phyloP scores from a whole-genome alignment of 306 rosid genomes.

The Cucumis sativus region Cucumber_9930_V3 NC_026655.2:32363501-32364000 shows the following conservation, averaged over 20 bases:
- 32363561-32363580: constrained; percentile 4
- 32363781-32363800: neutral
- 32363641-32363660: neutral
- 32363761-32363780: neutral
- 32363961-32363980: neutral
- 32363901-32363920: neutral
- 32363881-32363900: constrained; percentile 20
- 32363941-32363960: constrained; percentile 54
- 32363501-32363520: constrained; percentile 8
- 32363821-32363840: constrained; percentile 28
- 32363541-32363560: constrained; percentile 13
- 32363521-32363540: constrained; percentile 14
- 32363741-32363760: neutral
- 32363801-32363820: neutral
- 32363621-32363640: neutral
- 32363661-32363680: constrained; percentile 5
- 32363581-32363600: constrained; percentile 1
- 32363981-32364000: neutral
- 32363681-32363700: constrained; percentile 11
- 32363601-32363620: neutral
- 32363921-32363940: neutral
- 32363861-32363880: constrained; percentile 29
- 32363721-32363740: neutral
- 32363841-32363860: constrained; percentile 25
- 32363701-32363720: constrained; percentile 3